A percentile compares a stretch with the other conserved stretches of the same genome.
Conservation (phyloP, 2,329 filamentous ascomycete species). For the Aspergillus fructus region DNA sequence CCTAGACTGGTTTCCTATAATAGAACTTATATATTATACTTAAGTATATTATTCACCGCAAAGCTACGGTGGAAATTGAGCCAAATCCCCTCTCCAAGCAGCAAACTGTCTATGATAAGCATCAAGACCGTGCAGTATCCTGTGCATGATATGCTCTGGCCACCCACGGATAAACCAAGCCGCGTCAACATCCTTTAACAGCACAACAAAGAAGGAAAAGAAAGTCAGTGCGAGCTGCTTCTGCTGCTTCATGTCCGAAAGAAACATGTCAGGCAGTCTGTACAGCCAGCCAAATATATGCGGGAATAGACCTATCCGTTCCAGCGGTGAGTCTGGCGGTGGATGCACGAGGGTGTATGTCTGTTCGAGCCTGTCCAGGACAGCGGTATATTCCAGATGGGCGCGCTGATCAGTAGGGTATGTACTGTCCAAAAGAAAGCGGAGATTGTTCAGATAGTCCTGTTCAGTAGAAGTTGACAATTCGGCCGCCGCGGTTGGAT, state of each 20-base stretch:
- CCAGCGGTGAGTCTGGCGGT: too few species aligned
- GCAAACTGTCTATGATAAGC: background rate
- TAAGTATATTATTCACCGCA: too few species aligned
- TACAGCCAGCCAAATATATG: constrained; percentile 15
- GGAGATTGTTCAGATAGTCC: too few species aligned
- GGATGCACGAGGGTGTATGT: background rate
- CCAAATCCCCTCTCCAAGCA: background rate
- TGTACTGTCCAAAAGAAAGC: too few species aligned
- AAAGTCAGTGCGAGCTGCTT: background rate
- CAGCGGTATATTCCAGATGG: too few species aligned
- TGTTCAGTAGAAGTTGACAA: too few species aligned
- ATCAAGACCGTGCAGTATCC: constrained; percentile 4
- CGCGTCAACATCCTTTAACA: constrained; percentile 8
- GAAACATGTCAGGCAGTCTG: constrained; percentile 7
- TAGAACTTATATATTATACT: too few species aligned
- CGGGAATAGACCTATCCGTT: background rate
- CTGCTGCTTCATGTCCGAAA: constrained; percentile 9
- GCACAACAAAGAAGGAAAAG: constrained; percentile 11
- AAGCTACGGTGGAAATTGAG: too few species aligned
- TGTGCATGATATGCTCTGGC: constrained; percentile 14
- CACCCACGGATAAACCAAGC: constrained; percentile 17
- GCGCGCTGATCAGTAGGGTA: too few species aligned
- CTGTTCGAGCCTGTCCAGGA: background rate
- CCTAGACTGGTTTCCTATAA: too few species aligned
- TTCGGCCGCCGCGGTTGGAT: too few species aligned